A percentile compares a stretch with the other conserved stretches of the same genome.
Evolutionary conservation across 805 yeast genomes (phyloP).

Genomic region (Metschnikowia gruessii): DNA sequence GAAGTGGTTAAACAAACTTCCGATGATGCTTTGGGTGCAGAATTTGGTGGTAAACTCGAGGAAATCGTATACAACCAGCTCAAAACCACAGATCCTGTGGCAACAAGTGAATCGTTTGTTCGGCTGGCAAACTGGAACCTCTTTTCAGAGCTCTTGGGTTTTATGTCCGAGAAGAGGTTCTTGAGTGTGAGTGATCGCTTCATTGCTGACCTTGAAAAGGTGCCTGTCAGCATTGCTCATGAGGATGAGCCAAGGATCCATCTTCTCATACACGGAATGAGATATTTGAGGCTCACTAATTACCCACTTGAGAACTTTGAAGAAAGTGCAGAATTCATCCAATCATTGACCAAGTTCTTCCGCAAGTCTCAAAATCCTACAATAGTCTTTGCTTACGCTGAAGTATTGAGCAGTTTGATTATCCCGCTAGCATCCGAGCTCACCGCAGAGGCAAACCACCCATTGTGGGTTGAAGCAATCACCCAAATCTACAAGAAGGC

Average conservation of each 20-base stretch:
- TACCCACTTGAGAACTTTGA: slow-evolving; percentile 89
- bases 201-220: slow-evolving; percentile 85
- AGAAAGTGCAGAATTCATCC: slow-evolving; percentile 88
- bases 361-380: slow-evolving; percentile 59
- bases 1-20: slow-evolving; percentile 91
- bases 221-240: slow-evolving; percentile 44
- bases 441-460: slow-evolving; percentile 95
- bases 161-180: slow-evolving; percentile 83
- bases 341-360: slow-evolving; percentile 83
- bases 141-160: slow-evolving; percentile 84
- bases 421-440: slow-evolving; percentile 80
- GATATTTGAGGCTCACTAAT: slow-evolving; percentile 71
- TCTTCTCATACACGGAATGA: slow-evolving; percentile 86
- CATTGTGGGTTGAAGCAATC: slow-evolving; percentile 87
- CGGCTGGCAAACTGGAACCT: slow-evolving; percentile 92
- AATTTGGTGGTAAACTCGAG: slow-evolving; percentile 77
- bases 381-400: slow-evolving; percentile 76
- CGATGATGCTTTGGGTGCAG: slow-evolving; percentile 68
- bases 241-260: slow-evolving; percentile 57
- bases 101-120: slow-evolving; percentile 57
- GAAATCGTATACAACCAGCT: slow-evolving; percentile 91
- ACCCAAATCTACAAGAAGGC: slow-evolving; percentile 54
- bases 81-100: slow-evolving; percentile 81
- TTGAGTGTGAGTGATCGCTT: slow-evolving; percentile 89
- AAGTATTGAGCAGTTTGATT: slow-evolving; percentile 70